Base-by-base conservation (phyloP, 805 yeast genomes). In the Sugiyamaella valdiviana region DNA sequence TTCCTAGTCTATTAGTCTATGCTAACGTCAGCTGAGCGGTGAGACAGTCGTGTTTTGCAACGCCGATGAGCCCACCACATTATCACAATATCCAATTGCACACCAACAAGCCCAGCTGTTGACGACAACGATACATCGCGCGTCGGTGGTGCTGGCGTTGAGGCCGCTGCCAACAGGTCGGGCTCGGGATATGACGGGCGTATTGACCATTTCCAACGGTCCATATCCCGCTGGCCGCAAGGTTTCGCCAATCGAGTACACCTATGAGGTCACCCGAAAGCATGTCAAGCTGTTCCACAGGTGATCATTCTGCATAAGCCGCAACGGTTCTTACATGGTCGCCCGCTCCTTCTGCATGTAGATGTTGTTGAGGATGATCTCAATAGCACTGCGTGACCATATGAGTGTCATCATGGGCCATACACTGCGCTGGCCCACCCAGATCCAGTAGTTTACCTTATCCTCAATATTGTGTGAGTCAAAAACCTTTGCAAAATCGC, bases 371-470 rank as follows among this genome's bases (percentile, higher is more conserved):
- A 91, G 71, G 21, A 89, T 84, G 66, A 84, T 87, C 70, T 91
- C 99, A 46, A 91, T 84, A 1, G 90, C 80, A 59, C 96, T 86
- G 42, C 99, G 72, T 1, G 95, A 84, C 80, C 89, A 82, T 24
- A 93, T 71, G 35, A 89, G 70, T 0, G 96, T 87, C 52, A 87
- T 72, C 45, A 87, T 77, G 1, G 96, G 95, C 98, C 98, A 93
- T 1, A 89, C 88, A 39, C 95, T 84, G 54, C 84, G 73, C 64
- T 91, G 97, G 4, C 99, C 99, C 26, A 90, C 87, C 45, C 77
- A 70, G 12, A 89, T 80, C 95, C 97, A 91, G 61, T 88, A 87
- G 4, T 88, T 84, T 19, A 89, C 83, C 63, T 87, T 89, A 50
- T 79, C 83, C 60, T 70, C 65, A 21, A 80, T 73, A 56, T 83